phyloP scores from a whole-genome alignment of 164 flowering plant genomes.

The Aristolochia fimbriata region DNA sequence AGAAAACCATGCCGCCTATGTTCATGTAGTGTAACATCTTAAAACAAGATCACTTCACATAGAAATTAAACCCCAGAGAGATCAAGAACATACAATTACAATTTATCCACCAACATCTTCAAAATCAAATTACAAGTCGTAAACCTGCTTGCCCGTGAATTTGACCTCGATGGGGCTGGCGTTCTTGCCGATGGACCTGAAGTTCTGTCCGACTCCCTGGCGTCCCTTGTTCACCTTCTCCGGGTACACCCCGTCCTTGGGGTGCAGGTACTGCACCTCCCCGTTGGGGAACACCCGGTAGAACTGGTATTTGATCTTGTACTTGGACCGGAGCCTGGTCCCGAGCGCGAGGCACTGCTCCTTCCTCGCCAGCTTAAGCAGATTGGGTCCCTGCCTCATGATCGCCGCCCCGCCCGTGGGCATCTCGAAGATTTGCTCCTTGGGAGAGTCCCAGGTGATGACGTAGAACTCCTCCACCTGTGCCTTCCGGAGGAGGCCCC shows the following conservation, averaged over 20 bases:
- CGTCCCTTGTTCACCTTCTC: slow-evolving; percentile 97
- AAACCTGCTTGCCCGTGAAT: slow-evolving; percentile 90
- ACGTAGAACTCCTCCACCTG: slow-evolving; percentile 88
- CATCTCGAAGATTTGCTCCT: slow-evolving; percentile 89
- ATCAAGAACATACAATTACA: too few relatives aligned
- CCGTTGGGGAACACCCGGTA: slow-evolving; percentile 98
- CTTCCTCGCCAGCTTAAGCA: slow-evolving; percentile 83
- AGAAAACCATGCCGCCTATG: too few relatives aligned
- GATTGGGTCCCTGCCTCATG: slow-evolving; percentile 78
- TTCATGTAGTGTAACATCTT: too few relatives aligned
- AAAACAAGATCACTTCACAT: too few relatives aligned
- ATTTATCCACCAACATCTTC: too few relatives aligned
- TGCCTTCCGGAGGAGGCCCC: slow-evolving; percentile 71
- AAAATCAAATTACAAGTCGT: slow-evolving; percentile 33
- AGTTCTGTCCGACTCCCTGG: slow-evolving; percentile 72
- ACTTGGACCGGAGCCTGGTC: slow-evolving; percentile 87
- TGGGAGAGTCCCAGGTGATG: slow-evolving; percentile 87
- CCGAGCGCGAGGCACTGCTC: slow-evolving; percentile 98
- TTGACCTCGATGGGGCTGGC: slow-evolving; percentile 83
- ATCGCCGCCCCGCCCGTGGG: slow-evolving; percentile 94
- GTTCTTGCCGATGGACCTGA: slow-evolving; percentile 87
- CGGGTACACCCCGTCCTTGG: slow-evolving; percentile 98
- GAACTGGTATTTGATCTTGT: slow-evolving; percentile 97
- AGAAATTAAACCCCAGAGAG: too few relatives aligned
- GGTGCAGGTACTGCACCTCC: slow-evolving; percentile 94